Evolutionary conservation across 2,329 filamentous ascomycete species (phyloP).

Genomic region (Trichoderma brevicompactum): DNA sequence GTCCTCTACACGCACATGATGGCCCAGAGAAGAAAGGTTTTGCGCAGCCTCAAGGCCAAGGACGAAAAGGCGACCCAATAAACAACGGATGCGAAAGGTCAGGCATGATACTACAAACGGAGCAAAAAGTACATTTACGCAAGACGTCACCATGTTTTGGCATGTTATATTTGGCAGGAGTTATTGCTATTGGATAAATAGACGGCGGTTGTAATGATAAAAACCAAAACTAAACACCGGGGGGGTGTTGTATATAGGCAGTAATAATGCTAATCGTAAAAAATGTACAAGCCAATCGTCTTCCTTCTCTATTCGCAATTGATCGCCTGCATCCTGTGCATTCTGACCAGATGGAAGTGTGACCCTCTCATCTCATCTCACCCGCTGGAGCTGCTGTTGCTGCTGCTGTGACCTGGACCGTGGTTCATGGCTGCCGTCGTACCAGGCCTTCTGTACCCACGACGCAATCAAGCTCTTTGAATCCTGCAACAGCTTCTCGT

Average conservation of each 20-base stretch:
- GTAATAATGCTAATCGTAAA: slow-evolving; percentile 22
- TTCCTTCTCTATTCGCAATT: background rate
- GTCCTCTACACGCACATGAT: slow-evolving; percentile 96
- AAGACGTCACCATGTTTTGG: background rate
- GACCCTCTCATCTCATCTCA: slow-evolving; percentile 7
- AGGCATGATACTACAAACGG: background rate
- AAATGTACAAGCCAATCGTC: slow-evolving; percentile 12
- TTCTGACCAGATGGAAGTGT: background rate
- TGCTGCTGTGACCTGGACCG: slow-evolving; percentile 30
- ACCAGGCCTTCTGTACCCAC: slow-evolving; percentile 72
- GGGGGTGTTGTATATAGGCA: slow-evolving; percentile 11
- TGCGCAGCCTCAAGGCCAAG: slow-evolving; percentile 63
- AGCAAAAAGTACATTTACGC: background rate
- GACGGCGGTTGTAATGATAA: background rate
- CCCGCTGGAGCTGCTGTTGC: background rate
- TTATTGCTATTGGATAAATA: slow-evolving; percentile 10
- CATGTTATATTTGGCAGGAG: background rate
- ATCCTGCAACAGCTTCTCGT: slow-evolving; percentile 66
- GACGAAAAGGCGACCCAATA: slow-evolving; percentile 50
- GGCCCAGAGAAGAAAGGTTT: slow-evolving; percentile 79
- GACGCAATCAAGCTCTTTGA: slow-evolving; percentile 67
- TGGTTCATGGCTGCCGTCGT: slow-evolving; percentile 56
- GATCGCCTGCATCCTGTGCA: background rate
- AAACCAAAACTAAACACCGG: background rate
- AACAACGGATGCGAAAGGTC: background rate